Evolutionary conservation across 352 stramenopile species (phyloP), one percentile per base, ranked within the genome.

Genomic region (Pythium volutum): DNA sequence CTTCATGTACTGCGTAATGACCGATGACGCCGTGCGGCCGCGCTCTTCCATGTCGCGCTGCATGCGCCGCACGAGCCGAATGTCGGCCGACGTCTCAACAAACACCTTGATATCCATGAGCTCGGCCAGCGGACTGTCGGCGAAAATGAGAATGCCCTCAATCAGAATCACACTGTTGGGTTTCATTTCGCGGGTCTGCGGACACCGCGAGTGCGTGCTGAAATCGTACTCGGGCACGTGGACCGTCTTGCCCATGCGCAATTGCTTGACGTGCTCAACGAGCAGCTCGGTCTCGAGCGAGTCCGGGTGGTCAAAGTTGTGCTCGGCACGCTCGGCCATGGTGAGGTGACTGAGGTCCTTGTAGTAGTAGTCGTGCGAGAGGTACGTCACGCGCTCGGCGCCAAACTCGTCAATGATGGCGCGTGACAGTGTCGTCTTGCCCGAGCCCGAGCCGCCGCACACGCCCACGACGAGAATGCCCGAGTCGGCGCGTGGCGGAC

Each of bases 281-380:
- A 99, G 74, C 46, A 99, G 75, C 52, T 97, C 81, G 2, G 95
- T 98, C 61, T 99, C 97, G 46, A 99, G 81, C 57, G 91, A 87
- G 69, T 98, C 88, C n/a, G 97, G 97, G 76, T 98, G 95, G 77
- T 99, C 97, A 72, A 99, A 99, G 77, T 99, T 99, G 59, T 92
- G 89, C 60, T 93, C 81, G 38, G 81, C 79, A 33, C 93, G 87
- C 70, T 98, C 81, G 42, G 91, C 87, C 62, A 96, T 77, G 9
- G 87, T 85, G 23, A 97, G 71, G 66, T 98, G 87, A 29, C 71
- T 66, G 22, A 98, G 69, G 64, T 98, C 91, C 67, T 95, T 97
- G 85, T 99, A 99, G 75, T 99, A 99, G 79, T 90, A 97, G 80
- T 98, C 96, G 75, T 98, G 91, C 56, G 84, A 97, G 45, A 99